Base-by-base conservation (phyloP, 2,329 filamentous ascomycete genomes). In the Microascus cirrosus region DNA sequence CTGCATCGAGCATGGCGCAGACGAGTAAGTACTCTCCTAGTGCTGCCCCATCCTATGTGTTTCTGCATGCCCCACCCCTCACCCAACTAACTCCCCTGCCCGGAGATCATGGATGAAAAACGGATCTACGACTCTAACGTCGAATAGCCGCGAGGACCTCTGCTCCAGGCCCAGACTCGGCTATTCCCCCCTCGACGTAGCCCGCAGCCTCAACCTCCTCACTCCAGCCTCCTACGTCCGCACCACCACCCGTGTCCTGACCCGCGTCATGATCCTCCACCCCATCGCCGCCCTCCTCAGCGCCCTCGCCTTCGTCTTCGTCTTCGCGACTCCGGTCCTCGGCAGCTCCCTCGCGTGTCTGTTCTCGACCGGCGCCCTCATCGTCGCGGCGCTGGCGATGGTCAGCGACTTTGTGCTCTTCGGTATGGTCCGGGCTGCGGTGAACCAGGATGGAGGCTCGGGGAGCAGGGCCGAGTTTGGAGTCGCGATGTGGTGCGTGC, bases 201-300 rank as follows among this genome's bases (percentile, higher is more conserved):
- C 85, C 63, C 54, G 64, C 59, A 53, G 59, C 15, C 61, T 73
- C 53, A 71, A 75, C 58, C 64, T 65, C 54, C 70, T 68, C 53
- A 59, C 69, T 42, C 77, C 79, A 67, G 74, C 73, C 61, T 63
- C 68, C 54, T 71, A 73, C 59, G 70, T 75, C 22, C 68, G 70
- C 59, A 68, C 72, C 60, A 76, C 78, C 39, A 69, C 75, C 59
- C 74, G 74, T 61, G 71, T 68, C 32, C 73, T 85, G 48, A 84
- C 82, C 50, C 72, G 74, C 61, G 78, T 80, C 61, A 81, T 86
- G 80, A 69, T 86, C 56, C 74, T 86, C 59, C 83, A 86, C 71
- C 81, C 83, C 32, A 71, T 86, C 64, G 80, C 76, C n/a, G 74
- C 76, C 60, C 81, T 71, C 58, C 67, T 85, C 2, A 72, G 76